These are phyloP conservation scores for Recurvomyces mirabilis DNA, from an alignment of 495 filamentous ascomycete species.

Conservation along the genomic window DNA sequence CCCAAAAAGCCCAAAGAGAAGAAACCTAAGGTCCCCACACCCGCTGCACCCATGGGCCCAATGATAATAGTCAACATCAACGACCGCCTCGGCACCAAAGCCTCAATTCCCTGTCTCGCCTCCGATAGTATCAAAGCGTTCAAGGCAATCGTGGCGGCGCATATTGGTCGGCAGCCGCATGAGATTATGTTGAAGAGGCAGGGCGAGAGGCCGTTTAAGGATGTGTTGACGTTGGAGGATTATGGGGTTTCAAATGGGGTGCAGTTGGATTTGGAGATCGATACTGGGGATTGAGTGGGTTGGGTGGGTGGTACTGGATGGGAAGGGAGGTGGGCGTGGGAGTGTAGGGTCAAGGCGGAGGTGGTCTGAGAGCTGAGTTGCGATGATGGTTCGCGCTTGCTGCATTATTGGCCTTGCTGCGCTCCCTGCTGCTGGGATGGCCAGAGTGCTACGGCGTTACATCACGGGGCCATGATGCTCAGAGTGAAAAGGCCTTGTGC, in stretches of 20 bases:
- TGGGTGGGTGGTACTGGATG: no score
- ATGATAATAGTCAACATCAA: slow-evolving; percentile 92
- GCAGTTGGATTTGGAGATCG: slow-evolving; percentile 59
- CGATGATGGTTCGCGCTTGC: no score
- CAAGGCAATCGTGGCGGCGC: slow-evolving; percentile 79
- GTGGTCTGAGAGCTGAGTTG: no score
- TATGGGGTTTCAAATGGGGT: slow-evolving; percentile 85
- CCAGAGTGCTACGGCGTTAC: no score
- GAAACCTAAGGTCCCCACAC: slow-evolving; percentile 14
- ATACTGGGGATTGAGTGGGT: slow-evolving; percentile 22
- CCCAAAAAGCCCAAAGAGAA: neutral
- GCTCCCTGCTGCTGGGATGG: no score
- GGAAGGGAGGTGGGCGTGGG: no score
- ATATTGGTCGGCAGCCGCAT: slow-evolving; percentile 75
- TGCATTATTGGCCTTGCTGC: no score
- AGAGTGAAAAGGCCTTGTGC: no score
- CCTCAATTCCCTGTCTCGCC: slow-evolving; percentile 73
- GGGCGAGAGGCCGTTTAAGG: slow-evolving; percentile 84
- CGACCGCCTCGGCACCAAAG: slow-evolving; percentile 82
- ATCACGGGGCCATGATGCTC: no score
- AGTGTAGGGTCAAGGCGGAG: no score
- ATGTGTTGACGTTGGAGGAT: slow-evolving; percentile 71
- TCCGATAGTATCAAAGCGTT: slow-evolving; percentile 70
- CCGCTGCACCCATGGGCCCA: slow-evolving; percentile 42
- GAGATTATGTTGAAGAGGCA: slow-evolving; percentile 88